Evolutionary conservation across 805 yeast genomes (phyloP).

Genomic region (Starmerella kuoi): DNA sequence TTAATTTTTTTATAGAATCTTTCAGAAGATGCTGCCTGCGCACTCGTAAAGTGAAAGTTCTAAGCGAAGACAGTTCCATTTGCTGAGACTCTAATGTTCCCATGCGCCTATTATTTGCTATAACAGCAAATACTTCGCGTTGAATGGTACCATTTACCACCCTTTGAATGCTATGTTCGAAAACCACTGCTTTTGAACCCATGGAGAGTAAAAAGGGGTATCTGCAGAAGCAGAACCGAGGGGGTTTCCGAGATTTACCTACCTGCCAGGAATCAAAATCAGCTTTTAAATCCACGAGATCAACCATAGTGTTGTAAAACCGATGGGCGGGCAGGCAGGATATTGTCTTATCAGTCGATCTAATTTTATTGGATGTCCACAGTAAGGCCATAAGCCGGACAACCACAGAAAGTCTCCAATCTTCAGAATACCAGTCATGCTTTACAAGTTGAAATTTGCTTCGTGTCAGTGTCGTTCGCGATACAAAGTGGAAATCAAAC

Average conservation of each 20-base stretch:
- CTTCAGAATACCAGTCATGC: constrained; percentile 54
- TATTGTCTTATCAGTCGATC: neutral
- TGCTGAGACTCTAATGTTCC: constrained; percentile 5
- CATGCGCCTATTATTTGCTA: constrained; percentile 1
- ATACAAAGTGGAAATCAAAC: constrained; percentile 25
- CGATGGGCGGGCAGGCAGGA: constrained; percentile 31
- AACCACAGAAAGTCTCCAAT: constrained; percentile 71
- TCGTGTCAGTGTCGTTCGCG: constrained; percentile 13
- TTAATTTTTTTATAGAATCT: constrained; percentile 52
- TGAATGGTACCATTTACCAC: constrained; percentile 16
- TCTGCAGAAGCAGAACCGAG: constrained; percentile 54
- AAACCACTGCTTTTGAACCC: constrained; percentile 67
- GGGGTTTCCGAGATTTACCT: constrained; percentile 14
- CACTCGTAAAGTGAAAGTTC: constrained; percentile 39
- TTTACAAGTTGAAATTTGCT: constrained; percentile 14
- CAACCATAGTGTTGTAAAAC: constrained; percentile 73
- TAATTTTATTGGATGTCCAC: constrained; percentile 38
- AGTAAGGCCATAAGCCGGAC: constrained; percentile 46
- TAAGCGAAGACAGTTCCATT: constrained; percentile 1
- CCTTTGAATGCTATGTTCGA: constrained; percentile 40
- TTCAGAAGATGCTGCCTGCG: constrained; percentile 53
- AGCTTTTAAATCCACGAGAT: constrained; percentile 57
- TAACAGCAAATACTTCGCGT: constrained; percentile 16
- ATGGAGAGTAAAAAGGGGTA: constrained; percentile 71
- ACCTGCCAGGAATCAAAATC: constrained; percentile 80